These are phyloP conservation scores for Kodamaea nitidulidarum DNA, from an alignment of 805 yeast species.

Conservation along the genomic window DNA sequence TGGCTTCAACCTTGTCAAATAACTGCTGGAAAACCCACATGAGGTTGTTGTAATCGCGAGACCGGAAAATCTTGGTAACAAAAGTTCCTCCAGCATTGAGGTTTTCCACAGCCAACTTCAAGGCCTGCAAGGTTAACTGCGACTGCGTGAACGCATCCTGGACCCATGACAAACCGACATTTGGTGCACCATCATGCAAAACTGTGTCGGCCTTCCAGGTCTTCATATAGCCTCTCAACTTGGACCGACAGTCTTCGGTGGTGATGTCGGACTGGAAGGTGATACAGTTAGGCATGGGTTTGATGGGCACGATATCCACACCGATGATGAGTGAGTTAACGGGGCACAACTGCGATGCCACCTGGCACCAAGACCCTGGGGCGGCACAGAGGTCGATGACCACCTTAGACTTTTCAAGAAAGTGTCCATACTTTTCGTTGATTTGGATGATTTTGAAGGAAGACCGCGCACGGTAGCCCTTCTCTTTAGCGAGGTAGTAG, in stretches of 20 bases:
- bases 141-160: constrained; percentile 99
- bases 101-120: constrained; percentile 91
- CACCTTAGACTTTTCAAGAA: constrained; percentile 88
- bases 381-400: constrained; percentile 98
- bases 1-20: constrained; percentile 95
- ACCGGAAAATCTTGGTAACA: constrained; percentile 94
- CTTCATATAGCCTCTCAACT: constrained; percentile 90
- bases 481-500: constrained; percentile 94
- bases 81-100: constrained; percentile 89
- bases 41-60: constrained; percentile 96
- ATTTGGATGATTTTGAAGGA: constrained; percentile 93
- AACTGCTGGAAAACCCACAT: constrained; percentile 97
- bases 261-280: constrained; percentile 97
- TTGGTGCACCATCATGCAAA: constrained; percentile 99
- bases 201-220: constrained; percentile 99
- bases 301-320: constrained; percentile 98
- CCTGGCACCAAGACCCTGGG: constrained; percentile 99
- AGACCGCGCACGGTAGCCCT: constrained; percentile 98
- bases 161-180: constrained; percentile 99
- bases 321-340: constrained; percentile 91
- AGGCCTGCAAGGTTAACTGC: constrained; percentile 88
- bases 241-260: constrained; percentile 95
- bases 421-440: constrained; percentile 95
- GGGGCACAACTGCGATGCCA: constrained; percentile 91
- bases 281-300: constrained; percentile 90